Percentiles rank a stretch among this genome's conserved stretches.
These are phyloP conservation scores for Neopestalotiopsis clavispora DNA, from an alignment of 2,329 filamentous ascomycete species.

Conservation along the genomic window DNA sequence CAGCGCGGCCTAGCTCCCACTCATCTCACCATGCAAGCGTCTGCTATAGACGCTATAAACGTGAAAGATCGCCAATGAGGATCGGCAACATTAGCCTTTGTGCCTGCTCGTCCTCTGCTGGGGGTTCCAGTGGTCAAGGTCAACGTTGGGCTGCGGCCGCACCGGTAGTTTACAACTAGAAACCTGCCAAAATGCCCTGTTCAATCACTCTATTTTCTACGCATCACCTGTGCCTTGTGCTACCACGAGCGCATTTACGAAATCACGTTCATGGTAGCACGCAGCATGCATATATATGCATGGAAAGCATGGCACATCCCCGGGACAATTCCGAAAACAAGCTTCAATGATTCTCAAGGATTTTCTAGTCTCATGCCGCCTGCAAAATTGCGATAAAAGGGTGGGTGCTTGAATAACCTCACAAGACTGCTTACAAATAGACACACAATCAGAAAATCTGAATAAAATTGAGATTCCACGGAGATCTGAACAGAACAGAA, in stretches of 20 bases:
- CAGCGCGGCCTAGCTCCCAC: neutral
- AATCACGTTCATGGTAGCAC: neutral
- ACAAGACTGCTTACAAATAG: neutral
- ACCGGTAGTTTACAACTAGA: neutral
- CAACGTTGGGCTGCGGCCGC: slow-evolving; percentile 10
- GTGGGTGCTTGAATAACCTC: neutral
- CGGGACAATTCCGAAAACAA: neutral
- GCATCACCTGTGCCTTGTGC: neutral
- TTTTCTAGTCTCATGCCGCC: neutral
- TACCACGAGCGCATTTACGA: neutral
- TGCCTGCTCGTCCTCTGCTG: neutral
- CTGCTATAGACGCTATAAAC: neutral
- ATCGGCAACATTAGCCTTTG: slow-evolving; percentile 10
- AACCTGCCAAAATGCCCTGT: neutral
- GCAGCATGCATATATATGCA: neutral
- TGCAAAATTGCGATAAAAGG: neutral
- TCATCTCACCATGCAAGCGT: neutral
- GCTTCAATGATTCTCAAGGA: neutral
- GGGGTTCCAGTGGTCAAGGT: neutral
- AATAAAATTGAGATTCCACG: neutral
- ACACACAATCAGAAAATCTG: neutral
- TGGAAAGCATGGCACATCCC: too few relatives aligned
- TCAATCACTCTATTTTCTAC: neutral
- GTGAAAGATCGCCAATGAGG: neutral
- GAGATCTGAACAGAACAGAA: neutral